Base-by-base conservation (phyloP, 129 eudicot species). In the Flaveria bidentis region DNA sequence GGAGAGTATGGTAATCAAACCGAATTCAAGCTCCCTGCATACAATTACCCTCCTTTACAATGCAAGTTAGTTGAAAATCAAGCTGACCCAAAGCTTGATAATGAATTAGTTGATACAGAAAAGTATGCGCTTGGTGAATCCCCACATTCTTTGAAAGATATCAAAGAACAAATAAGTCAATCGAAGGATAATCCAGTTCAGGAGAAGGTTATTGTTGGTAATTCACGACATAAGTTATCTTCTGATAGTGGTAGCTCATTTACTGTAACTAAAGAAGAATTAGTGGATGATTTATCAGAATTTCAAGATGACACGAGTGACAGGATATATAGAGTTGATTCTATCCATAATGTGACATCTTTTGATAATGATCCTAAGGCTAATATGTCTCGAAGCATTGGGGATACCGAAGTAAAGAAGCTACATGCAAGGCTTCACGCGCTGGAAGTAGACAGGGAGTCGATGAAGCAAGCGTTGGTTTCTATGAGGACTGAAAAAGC, bases 401-500 rank as follows among this genome's bases (percentile, higher is more conserved):
- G 76, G 61, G 95, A 86, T 76, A 77, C 84, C 1, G 98, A 94
- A 75, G 82, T 91, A 13, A 86, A 86, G 79, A 94, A 91, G 82
- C 83, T 94, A 28, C 89, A 88, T 42, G 81, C 85, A 76, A 88
- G 97, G 83, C 96, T 94, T 86, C 98, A 94, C 76, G 91, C 93
- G 25, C 92, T 94, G 63, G 98, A 94, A 79, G 98, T 96, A 20
- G 98, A 94, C 30, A 88, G 96, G 69, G 98, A 94, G 74, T 91
- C 97, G 2, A 87, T 94, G 98, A 91, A 92, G 84, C 96, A 89
- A 82, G 87, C 92, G 8, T 84, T 94, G 28, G 83, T 94, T 23
- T 87, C 97, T 56, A 85, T 91, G 92, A 82, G 97, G 50, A 91
- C 98, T 39, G 98, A 94, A 82, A 94, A 94, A 83, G 97, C 98